Evolutionary conservation across 2,329 filamentous ascomycete genomes (phyloP).

Genomic region (Talaromyces albobiverticillius): DNA sequence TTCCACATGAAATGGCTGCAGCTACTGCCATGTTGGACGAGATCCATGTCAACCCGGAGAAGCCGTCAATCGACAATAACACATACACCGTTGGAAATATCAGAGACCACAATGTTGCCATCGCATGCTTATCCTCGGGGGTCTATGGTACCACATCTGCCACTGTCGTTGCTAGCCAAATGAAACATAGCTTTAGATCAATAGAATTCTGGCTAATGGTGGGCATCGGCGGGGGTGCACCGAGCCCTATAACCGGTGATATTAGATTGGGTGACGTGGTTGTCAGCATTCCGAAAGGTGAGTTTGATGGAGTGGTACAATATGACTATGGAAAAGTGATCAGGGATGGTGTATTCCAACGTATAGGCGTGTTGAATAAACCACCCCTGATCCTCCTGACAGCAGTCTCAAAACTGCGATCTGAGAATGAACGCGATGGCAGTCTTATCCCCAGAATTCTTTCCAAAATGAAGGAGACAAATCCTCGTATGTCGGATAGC

Average conservation of each 20-base stretch:
- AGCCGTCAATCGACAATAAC: conserved; percentile 4
- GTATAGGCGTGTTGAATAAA: background rate
- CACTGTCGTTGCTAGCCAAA: conserved; percentile 14
- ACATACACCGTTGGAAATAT: conserved; percentile 13
- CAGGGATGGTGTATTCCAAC: background rate
- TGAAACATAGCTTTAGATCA: conserved; percentile 12
- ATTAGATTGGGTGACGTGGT: conserved; percentile 14
- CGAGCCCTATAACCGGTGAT: background rate
- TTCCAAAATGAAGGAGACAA: background rate
- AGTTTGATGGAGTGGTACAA: conserved; percentile 1
- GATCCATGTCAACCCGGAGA: background rate
- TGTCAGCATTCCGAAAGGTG: background rate
- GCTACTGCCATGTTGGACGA: conserved; percentile 13
- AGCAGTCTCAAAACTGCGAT: background rate
- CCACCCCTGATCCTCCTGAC: background rate
- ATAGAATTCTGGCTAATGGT: conserved; percentile 14
- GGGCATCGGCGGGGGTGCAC: conserved; percentile 15
- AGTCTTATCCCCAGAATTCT: background rate
- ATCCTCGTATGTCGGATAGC: background rate
- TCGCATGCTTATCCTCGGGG: conserved; percentile 10
- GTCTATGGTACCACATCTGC: conserved; percentile 14
- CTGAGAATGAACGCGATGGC: background rate
- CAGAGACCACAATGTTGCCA: conserved; percentile 13
- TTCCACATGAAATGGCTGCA: conserved; percentile 8
- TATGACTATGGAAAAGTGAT: conserved; percentile 7